Conservation (phyloP, 2,329 filamentous ascomycete genomes). For the Verticillium tricorpus region DNA sequence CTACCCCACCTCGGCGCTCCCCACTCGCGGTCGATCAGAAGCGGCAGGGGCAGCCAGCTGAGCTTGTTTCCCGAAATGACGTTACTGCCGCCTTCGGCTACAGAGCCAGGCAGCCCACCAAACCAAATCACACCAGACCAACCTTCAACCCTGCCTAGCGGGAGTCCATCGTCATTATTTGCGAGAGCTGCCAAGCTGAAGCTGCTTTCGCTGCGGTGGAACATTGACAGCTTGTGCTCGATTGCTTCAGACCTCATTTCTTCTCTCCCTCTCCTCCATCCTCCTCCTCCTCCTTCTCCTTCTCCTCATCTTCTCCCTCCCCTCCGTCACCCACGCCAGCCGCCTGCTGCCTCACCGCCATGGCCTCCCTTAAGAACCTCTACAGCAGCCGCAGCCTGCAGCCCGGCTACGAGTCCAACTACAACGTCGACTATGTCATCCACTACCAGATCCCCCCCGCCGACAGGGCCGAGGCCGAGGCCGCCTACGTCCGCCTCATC, state of each 20-base stretch:
- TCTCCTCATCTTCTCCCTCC: too few relatives aligned
- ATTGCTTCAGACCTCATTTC: not conserved
- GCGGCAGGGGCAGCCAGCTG: not conserved
- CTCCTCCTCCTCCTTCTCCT: not conserved
- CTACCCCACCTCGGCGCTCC: not conserved
- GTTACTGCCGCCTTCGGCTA: not conserved
- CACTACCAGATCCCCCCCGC: conserved; percentile 68
- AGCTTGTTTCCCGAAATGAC: conserved; percentile 4
- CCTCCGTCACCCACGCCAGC: not conserved
- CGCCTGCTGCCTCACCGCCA: conserved; percentile 5
- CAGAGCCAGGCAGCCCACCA: not conserved
- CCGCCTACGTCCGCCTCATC: conserved; percentile 74
- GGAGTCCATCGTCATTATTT: not conserved
- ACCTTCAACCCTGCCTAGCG: not conserved
- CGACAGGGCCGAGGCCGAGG: conserved; percentile 57
- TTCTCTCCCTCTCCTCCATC: not conserved
- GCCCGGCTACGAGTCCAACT: conserved; percentile 12
- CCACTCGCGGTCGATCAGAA: not conserved
- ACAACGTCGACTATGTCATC: conserved; percentile 80
- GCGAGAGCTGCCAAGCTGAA: not conserved
- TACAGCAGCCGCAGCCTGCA: conserved; percentile 10
- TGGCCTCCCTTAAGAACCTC: conserved; percentile 12
- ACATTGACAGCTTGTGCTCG: not conserved
- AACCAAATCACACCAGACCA: not conserved
- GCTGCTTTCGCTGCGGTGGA: not conserved